phyloP scores from a whole-genome alignment of 2,329 filamentous ascomycete genomes.

The Ilyonectria robusta region DNA sequence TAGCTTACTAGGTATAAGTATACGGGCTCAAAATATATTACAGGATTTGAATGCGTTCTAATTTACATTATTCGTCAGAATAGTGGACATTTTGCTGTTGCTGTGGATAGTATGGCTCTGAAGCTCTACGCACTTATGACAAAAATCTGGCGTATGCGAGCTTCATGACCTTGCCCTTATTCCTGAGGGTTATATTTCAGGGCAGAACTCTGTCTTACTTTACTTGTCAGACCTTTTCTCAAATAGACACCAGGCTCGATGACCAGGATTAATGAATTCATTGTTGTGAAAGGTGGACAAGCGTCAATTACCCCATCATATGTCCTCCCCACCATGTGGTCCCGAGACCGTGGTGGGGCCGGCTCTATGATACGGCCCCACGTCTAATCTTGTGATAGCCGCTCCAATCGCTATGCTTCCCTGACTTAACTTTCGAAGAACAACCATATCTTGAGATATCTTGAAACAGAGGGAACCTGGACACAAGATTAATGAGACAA shows the following conservation, averaged over 20 bases:
- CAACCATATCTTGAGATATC: too few species aligned
- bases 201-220: not conserved
- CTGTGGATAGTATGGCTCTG: not conserved
- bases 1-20: not conserved
- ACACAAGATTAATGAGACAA: too few species aligned
- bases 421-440: too few species aligned
- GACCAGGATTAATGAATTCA: not conserved
- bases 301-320: not conserved
- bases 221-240: not conserved
- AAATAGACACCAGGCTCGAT: not conserved
- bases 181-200: not conserved
- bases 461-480: too few species aligned
- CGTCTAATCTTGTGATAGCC: too few species aligned
- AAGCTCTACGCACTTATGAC: not conserved
- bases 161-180: not conserved
- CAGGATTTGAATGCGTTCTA: not conserved
- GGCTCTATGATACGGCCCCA: too few species aligned
- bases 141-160: not conserved
- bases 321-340: not conserved
- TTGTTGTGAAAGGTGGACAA: not conserved
- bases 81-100: not conserved
- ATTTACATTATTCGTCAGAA: not conserved
- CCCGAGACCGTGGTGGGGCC: too few species aligned
- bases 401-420: too few species aligned
- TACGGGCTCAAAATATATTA: not conserved